Percentiles rank a stretch among this genome's conserved stretches.
Conservation (phyloP, 257 asterid genomes). For the Striga asiatica region DNA sequence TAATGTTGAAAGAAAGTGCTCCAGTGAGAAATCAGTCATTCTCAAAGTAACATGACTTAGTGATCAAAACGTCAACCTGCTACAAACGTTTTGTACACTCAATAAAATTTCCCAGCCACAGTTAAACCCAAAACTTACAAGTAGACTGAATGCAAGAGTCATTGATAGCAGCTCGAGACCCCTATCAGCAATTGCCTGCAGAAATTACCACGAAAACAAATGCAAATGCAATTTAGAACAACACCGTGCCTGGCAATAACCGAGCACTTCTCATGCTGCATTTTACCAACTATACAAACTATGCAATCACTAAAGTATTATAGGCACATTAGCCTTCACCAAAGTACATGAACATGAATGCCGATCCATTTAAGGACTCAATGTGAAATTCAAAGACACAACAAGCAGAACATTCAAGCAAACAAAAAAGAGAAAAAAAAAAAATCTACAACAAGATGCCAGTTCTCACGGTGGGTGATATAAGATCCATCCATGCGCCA, state of each 20-base stretch:
- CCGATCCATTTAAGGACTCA: neutral
- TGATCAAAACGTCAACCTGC: no score
- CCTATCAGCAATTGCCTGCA: constrained; percentile 91
- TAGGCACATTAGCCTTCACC: neutral
- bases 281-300: neutral
- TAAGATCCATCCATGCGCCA: constrained; percentile 52
- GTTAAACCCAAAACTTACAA: constrained; percentile 40
- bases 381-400: no score
- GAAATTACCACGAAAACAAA: constrained; percentile 6
- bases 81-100: no score
- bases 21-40: neutral
- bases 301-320: neutral
- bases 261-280: neutral
- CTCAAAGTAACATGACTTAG: neutral
- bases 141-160: constrained; percentile 49
- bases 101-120: neutral
- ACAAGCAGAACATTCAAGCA: no score
- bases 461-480: constrained; percentile 57
- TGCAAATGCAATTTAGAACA: neutral
- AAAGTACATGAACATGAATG: neutral
- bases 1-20: no score
- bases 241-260: neutral
- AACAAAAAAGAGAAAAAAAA: neutral
- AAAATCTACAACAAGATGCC: neutral
- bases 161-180: constrained; percentile 86